Percentiles rank a stretch among this genome's conserved stretches.
Evolutionary conservation across 129 eudicot genomes (phyloP).

Genomic region (Cynara cardunculus): DNA sequence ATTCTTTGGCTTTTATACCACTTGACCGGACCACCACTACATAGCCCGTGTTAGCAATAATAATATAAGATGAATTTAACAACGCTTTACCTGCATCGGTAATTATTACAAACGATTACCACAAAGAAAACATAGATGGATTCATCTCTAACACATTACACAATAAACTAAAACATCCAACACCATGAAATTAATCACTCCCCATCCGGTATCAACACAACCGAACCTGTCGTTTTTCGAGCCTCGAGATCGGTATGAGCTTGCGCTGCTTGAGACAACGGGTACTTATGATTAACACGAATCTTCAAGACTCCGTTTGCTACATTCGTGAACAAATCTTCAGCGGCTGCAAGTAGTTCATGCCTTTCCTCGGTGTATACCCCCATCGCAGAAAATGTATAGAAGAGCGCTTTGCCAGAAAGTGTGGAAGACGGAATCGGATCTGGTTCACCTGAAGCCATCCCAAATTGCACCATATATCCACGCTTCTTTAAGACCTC

Average conservation of each 20-base stretch:
- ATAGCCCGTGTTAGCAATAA: background rate
- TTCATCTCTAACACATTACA: background rate
- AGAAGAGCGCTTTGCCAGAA: background rate
- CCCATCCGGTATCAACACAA: conserved; percentile 46
- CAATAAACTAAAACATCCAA: background rate
- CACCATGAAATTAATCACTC: background rate
- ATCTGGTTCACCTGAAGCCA: background rate
- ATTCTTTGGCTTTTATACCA: background rate
- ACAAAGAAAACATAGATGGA: no score
- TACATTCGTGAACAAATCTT: conserved; percentile 39
- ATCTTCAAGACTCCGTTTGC: conserved; percentile 37
- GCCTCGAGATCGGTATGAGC: conserved; percentile 56
- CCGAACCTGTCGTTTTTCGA: conserved; percentile 49
- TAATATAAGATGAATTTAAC: no score
- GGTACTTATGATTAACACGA: conserved; percentile 55
- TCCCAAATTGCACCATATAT: background rate
- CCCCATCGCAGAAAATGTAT: background rate
- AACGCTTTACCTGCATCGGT: background rate
- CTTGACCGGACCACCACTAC: background rate
- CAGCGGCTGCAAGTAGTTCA: conserved; percentile 40
- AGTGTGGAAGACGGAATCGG: background rate
- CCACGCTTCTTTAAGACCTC: background rate
- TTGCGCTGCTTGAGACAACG: conserved; percentile 48
- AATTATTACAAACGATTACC: background rate
- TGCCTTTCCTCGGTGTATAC: conserved; percentile 18